Evolutionary conservation across 2,329 filamentous ascomycete genomes (phyloP).

Genomic region (Emergomyces orientalis): DNA sequence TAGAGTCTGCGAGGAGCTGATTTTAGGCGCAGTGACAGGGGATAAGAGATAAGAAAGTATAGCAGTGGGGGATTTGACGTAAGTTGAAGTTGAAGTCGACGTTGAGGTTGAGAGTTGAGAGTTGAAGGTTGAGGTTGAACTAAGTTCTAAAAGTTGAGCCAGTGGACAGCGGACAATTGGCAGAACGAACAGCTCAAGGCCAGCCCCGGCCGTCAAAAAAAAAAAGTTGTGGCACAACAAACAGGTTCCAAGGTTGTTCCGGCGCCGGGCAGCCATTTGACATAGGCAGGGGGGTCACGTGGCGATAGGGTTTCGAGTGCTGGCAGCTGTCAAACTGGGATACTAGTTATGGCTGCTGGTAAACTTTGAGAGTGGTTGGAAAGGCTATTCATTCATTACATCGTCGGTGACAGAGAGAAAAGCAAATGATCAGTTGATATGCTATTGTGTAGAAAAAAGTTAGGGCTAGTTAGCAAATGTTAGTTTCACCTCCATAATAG

Average conservation of each 20-base stretch:
- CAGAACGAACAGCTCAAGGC: background rate
- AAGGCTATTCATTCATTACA: too few species aligned
- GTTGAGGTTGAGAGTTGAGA: conserved; percentile 5
- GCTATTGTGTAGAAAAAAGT: too few species aligned
- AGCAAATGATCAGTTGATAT: too few species aligned
- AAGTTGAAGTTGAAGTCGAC: background rate
- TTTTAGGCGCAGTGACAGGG: background rate
- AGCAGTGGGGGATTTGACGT: background rate
- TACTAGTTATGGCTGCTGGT: too few species aligned
- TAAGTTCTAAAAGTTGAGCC: background rate
- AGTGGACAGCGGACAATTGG: background rate
- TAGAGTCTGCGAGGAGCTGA: background rate
- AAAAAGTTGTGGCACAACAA: background rate
- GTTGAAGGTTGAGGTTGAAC: background rate
- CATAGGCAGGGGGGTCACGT: background rate
- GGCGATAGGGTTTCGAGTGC: too few species aligned
- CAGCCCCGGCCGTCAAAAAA: background rate
- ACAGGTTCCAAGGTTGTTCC: background rate
- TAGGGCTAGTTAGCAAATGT: too few species aligned
- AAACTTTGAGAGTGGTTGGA: too few species aligned
- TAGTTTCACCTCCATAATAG: too few species aligned
- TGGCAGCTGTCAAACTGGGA: too few species aligned
- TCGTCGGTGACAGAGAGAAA: too few species aligned
- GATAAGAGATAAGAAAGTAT: background rate
- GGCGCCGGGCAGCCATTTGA: background rate